phyloP scores from a whole-genome alignment of 805 yeast genomes.

The Lachancea sp. region DNA sequence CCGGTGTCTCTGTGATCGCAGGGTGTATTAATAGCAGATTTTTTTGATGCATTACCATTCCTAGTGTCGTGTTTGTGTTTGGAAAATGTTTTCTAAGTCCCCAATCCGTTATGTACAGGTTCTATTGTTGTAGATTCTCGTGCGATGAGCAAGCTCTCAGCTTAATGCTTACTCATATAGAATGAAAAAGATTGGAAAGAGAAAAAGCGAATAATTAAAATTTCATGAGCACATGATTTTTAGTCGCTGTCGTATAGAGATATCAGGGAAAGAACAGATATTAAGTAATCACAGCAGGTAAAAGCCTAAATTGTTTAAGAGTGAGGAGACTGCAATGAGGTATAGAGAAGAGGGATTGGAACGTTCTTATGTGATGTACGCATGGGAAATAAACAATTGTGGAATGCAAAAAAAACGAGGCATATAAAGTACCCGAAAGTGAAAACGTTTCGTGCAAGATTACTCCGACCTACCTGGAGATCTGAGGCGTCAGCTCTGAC shows the following conservation, averaged over 20 bases:
- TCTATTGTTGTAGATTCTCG: background rate
- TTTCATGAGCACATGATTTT: background rate
- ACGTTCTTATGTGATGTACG: too few species aligned
- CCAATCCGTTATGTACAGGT: too few species aligned
- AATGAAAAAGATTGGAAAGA: too few species aligned
- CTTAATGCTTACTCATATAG: background rate
- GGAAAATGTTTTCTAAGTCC: background rate
- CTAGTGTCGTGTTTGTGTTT: background rate
- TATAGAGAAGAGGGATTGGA: too few species aligned
- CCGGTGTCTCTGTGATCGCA: slow-evolving; percentile 54
- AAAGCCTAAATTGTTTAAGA: too few species aligned
- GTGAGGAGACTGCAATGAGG: too few species aligned
- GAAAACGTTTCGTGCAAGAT: background rate
- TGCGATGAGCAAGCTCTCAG: background rate
- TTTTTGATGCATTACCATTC: slow-evolving; percentile 12
- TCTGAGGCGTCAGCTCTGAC: slow-evolving; percentile 13
- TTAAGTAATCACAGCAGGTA: too few species aligned
- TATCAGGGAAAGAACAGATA: too few species aligned
- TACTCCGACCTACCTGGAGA: background rate
- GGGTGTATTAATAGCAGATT: slow-evolving; percentile 55
- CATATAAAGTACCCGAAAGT: too few species aligned
- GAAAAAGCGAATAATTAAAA: background rate
- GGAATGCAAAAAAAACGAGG: too few species aligned
- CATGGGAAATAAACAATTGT: too few species aligned
- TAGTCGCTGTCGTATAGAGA: too few species aligned